phyloP scores from a whole-genome alignment of 78 protist species.

The slime mould (Dictyostelium discoideum) region DNA sequence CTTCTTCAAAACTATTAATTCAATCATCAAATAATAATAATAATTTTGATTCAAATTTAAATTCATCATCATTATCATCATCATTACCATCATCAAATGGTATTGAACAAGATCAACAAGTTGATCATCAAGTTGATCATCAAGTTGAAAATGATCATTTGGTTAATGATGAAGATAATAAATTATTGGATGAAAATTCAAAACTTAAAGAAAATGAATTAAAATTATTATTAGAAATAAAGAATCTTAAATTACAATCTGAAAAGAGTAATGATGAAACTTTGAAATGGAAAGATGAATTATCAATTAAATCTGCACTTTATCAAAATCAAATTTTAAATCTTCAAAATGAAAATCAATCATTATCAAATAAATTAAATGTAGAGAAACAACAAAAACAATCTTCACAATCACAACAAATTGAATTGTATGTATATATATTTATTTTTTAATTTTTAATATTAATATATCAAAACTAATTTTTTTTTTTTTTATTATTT shows the following conservation, averaged over 20 bases:
- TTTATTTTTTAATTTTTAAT: too few relatives aligned
- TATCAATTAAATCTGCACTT: slow-evolving; percentile 20
- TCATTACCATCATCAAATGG: too few relatives aligned
- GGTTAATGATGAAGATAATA: not conserved
- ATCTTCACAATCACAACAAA: slow-evolving; percentile 30
- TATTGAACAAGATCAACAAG: too few relatives aligned
- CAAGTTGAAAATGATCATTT: not conserved
- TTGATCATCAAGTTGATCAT: not conserved
- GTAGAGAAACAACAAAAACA: slow-evolving; percentile 48
- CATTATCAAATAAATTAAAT: slow-evolving; percentile 26
- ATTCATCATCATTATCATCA: not conserved
- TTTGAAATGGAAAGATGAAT: slow-evolving; percentile 18
- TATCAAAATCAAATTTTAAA: slow-evolving; percentile 54
- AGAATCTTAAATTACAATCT: slow-evolving; percentile 1
- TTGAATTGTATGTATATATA: slow-evolving; percentile 18
- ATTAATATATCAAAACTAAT: not conserved
- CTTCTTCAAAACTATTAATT: not conserved
- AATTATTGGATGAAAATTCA: not conserved
- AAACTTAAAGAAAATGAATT: slow-evolving; percentile 22
- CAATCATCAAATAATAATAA: not conserved
- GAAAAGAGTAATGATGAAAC: slow-evolving; percentile 24
- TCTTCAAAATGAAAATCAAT: slow-evolving; percentile 36
- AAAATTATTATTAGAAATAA: slow-evolving; percentile 8
- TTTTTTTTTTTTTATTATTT: not conserved
- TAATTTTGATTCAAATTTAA: not conserved